Base-by-base conservation (phyloP, 352 stramenopile species). In the Globisporangium parvum region DNA sequence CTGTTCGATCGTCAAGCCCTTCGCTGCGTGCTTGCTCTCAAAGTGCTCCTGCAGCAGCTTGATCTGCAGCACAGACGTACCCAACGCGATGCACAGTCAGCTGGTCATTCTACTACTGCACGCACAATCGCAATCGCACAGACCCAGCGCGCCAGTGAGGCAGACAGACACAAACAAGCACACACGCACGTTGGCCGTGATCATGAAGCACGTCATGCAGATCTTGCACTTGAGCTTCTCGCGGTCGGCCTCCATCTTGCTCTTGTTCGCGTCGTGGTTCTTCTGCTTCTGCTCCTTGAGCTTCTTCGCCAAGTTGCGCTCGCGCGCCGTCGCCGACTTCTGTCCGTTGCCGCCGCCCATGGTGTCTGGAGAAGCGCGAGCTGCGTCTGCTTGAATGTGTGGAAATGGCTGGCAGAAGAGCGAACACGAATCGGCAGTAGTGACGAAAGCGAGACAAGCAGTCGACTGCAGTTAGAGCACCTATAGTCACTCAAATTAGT, bases 121-220 rank as follows among this genome's bases (percentile, higher is more conserved):
- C n/a, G n/a, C n/a, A n/a, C n/a, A n/a, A n/a, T n/a, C n/a, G n/a
- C n/a, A n/a, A n/a, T n/a, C n/a, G n/a, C n/a, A n/a, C n/a, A n/a
- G n/a, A n/a, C n/a, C n/a, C n/a, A n/a, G n/a, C n/a, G n/a, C n/a
- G n/a, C n/a, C n/a, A n/a, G n/a, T 41, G 17, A 18, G 42, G 15
- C 3, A 26, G 6, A 57, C 3, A 55, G 14, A 31, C 8, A 39
- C 0, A 47, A 6, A 44, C 8, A 46, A 23, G 21, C 46, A 31
- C 31, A 37, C 6, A 77, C 82, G 55, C 77, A 91, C 83, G 48
- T 66, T 89, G 53, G 80, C 83, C 21, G 82, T 93, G 68, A 91
- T 72, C 75, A 93, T 87, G 62, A 93, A 91, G 15, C 80, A 91
- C 33, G 81, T 89, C 68, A 93, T 82, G 68, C 83, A 93, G 69